phyloP scores from a whole-genome alignment of 2,329 filamentous ascomycete genomes.

The Aphanocladium album region DNA sequence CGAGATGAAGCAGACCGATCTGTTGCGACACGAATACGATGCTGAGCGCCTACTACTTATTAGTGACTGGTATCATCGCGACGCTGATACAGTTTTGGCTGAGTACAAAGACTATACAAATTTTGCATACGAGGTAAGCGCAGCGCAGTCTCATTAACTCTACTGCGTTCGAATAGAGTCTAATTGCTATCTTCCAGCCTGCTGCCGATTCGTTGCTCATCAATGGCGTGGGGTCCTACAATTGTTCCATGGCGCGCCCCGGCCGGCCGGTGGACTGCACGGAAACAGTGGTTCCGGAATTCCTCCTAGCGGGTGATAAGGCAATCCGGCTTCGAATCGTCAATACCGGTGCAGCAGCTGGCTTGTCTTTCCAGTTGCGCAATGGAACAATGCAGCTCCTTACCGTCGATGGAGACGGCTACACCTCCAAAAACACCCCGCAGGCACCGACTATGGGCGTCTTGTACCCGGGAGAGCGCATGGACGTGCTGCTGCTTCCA shows the following conservation, averaged over 20 bases:
- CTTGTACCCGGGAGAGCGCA: constrained; percentile 20
- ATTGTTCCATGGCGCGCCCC: constrained; percentile 11
- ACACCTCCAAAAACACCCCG: constrained; percentile 14
- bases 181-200: constrained; percentile 1
- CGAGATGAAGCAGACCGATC: neutral
- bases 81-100: constrained; percentile 5
- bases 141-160: neutral
- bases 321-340: constrained; percentile 12
- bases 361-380: constrained; percentile 14
- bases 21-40: constrained; percentile 11
- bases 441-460: constrained; percentile 16
- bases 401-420: constrained; percentile 18
- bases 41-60: constrained; percentile 12
- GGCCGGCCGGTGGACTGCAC: constrained; percentile 12
- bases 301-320: constrained; percentile 5
- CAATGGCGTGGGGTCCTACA: constrained; percentile 14
- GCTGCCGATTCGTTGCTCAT: constrained; percentile 15
- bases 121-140: constrained; percentile 15
- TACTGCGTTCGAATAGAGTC: neutral
- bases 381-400: constrained; percentile 16
- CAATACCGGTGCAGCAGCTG: constrained; percentile 15
- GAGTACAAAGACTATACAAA: constrained; percentile 13
- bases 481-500: constrained; percentile 16
- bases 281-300: neutral
- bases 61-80: constrained; percentile 16